Evolutionary conservation across 495 filamentous ascomycete genomes (phyloP).

Genomic region (Talaromyces wortmannii): DNA sequence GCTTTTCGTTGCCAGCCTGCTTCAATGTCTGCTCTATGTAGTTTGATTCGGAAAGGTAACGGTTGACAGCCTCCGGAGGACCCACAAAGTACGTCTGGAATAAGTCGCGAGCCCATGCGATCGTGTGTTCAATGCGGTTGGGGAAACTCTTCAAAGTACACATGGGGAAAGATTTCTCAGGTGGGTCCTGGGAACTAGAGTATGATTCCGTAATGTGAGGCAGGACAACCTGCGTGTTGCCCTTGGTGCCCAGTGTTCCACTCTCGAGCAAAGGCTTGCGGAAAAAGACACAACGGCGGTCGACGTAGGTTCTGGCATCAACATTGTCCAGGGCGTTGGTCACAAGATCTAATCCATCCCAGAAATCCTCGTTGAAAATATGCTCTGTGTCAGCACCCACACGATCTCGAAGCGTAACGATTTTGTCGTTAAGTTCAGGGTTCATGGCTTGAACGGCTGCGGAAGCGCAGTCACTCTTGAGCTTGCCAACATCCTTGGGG

Average conservation of each 20-base stretch:
- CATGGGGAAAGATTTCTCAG: constrained; percentile 98
- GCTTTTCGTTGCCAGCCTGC: constrained; percentile 94
- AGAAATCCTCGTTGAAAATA: constrained; percentile 93
- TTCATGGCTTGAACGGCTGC: constrained; percentile 90
- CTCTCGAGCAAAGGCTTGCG: constrained; percentile 93
- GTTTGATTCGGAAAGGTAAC: constrained; percentile 86
- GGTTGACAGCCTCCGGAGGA: constrained; percentile 88
- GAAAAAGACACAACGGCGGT: constrained; percentile 98
- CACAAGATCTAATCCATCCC: constrained; percentile 81
- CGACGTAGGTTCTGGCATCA: constrained; percentile 94
- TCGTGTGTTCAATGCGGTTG: constrained; percentile 98
- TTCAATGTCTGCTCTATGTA: constrained; percentile 87
- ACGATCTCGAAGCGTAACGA: constrained; percentile 77
- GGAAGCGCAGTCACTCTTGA: constrained; percentile 96
- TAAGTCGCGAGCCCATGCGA: constrained; percentile 93
- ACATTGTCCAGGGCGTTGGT: constrained; percentile 98
- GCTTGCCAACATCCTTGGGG: constrained; percentile 84
- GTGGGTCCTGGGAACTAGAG: constrained; percentile 96
- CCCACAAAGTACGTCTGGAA: constrained; percentile 94
- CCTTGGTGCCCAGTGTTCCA: constrained; percentile 96
- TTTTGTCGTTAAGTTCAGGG: constrained; percentile 79
- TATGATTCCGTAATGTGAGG: constrained; percentile 93
- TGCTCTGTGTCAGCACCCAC: constrained; percentile 91
- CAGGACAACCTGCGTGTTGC: constrained; percentile 93
- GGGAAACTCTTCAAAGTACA: constrained; percentile 97